A percentile compares a stretch with the other conserved stretches of the same genome.
Conservation (phyloP, 192 early-diverging fungal genomes). For the Haplosporangium gracile region DNA sequence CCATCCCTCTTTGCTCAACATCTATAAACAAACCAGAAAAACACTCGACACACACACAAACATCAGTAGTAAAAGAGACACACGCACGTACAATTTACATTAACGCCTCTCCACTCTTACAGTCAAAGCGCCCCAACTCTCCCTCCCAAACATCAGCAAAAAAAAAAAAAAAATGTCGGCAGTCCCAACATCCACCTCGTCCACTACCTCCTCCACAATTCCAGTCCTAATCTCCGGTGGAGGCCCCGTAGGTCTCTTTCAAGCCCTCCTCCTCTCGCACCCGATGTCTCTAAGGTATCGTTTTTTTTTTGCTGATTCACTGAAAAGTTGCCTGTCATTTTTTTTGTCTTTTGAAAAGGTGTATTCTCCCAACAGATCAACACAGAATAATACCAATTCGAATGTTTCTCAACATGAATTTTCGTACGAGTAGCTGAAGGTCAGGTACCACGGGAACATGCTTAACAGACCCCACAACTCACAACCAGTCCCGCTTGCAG, state of each 20-base stretch:
- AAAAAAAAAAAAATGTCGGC: neutral
- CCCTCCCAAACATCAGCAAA: neutral
- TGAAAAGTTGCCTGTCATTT: neutral
- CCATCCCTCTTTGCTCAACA: too few relatives aligned
- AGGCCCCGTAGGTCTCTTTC: conserved; percentile 24
- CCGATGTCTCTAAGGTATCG: conserved; percentile 31
- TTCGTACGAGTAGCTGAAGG: conserved; percentile 1
- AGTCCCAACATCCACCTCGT: neutral
- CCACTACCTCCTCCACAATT: neutral
- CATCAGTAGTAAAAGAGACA: neutral
- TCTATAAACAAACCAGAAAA: neutral
- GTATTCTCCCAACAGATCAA: neutral
- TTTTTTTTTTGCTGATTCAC: neutral
- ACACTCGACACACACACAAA: too few relatives aligned
- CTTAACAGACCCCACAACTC: conserved; percentile 17
- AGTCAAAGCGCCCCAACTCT: too few relatives aligned
- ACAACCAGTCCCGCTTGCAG: neutral
- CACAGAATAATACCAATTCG: too few relatives aligned
- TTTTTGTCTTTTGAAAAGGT: neutral
- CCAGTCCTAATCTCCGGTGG: conserved; percentile 25
- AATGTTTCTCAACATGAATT: too few relatives aligned
- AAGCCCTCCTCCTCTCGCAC: conserved; percentile 12
- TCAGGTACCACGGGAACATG: conserved; percentile 13
- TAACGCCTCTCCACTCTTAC: neutral
- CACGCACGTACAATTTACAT: too few relatives aligned